Evolutionary conservation across 2,329 filamentous ascomycete genomes (phyloP), one percentile per base, ranked within the genome.

Genomic region (Leptographium radiaticola): DNA sequence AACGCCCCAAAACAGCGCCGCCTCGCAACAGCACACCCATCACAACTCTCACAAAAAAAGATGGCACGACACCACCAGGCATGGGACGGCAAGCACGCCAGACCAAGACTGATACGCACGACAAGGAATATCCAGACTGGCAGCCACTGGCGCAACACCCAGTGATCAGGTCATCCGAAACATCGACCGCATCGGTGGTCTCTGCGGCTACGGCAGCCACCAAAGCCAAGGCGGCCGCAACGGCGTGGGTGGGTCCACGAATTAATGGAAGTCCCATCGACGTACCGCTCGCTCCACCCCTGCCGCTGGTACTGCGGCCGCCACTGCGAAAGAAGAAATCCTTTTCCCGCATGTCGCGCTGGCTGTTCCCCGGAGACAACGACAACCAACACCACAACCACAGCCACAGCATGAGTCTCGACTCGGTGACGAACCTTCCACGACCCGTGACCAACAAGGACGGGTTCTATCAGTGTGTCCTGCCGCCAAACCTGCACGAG

Each of bases 251-350:
- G 1, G 55, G 51, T 33, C 50, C 56, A 36, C 60, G 55, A 55
- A 58, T 59, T 55, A 57, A 56, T 57, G 58, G 60, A 52, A 58
- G 58, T 31, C 54, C 65, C 12, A 63, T 70, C 25, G 67, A 70
- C 6, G 64, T 67, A 8, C 67, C 70, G 1, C 70, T 76, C 1
- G 75, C 77, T 3, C 79, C 79, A 1, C 79, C 80, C 2, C 67
- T 81, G 6, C 79, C 79, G 0, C 70, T 82, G 30, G 74, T 80
- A 16, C 70, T 81, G 54, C 75, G 76, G n/a, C 79, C 79, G 9
- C 77, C 78, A 2, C 63, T 83, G 57, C 71, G 80, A 55, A 83
- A 83, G 70, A 84, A 83, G 71, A 84, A 83, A 62, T 82, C 80
- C 0, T 83, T 84, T 62, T 80, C 79, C 11, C 72, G 74, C 16